Conservation (phyloP, 169 alveolate genomes). For the Eimeria falciformis region DNA sequence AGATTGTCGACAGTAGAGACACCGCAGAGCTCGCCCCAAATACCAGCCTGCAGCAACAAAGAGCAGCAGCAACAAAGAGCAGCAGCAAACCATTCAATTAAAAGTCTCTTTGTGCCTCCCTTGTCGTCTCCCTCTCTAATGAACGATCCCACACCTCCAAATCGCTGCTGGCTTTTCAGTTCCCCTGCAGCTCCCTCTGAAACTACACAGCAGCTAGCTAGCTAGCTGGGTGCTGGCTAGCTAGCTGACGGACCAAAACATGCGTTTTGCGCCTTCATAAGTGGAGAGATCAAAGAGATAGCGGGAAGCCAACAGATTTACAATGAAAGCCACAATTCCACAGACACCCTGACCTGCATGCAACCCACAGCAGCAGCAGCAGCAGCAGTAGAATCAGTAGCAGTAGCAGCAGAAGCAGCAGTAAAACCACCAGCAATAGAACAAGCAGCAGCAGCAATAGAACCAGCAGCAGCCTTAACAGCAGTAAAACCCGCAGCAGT, state of each 20-base stretch:
- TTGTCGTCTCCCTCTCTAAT: too few relatives aligned
- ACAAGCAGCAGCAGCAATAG: conserved; percentile 19
- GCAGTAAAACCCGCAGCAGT: too few relatives aligned
- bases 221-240: neutral
- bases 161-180: too few relatives aligned
- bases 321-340: conserved; percentile 14
- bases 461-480: neutral
- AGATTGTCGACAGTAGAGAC: neutral
- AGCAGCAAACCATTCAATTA: neutral
- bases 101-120: too few relatives aligned
- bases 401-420: neutral
- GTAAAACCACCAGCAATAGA: neutral
- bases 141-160: too few relatives aligned
- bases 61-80: neutral
- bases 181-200: too few relatives aligned
- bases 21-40: conserved; percentile 1
- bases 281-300: conserved; percentile 43
- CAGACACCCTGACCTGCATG: conserved; percentile 47
- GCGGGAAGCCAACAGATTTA: neutral
- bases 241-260: conserved; percentile 34
- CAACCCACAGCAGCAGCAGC: conserved; percentile 21
- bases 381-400: conserved; percentile 11
- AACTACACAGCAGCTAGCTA: neutral
- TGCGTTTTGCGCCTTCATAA: neutral
- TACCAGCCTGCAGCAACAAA: conserved; percentile 35